A percentile compares a stretch with the other conserved stretches of the same genome.
phyloP scores from a whole-genome alignment of 805 yeast species.

The Dipodascus albidus region DNA sequence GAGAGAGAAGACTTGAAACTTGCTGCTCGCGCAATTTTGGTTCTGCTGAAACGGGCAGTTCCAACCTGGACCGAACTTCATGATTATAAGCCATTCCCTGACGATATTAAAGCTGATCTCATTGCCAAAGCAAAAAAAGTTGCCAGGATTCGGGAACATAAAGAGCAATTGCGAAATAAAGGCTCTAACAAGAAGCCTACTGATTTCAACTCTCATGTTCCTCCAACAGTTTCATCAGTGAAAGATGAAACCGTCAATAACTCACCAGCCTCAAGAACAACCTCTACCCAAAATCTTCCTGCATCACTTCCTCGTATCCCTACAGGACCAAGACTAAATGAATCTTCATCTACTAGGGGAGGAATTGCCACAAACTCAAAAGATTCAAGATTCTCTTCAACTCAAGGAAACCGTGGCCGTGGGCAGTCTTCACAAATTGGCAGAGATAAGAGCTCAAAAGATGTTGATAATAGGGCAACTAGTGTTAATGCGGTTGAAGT shows the following conservation, averaged over 20 bases:
- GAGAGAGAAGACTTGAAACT: slow-evolving; percentile 69
- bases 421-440: not conserved
- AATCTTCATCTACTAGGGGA: not conserved
- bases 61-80: slow-evolving; percentile 19
- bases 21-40: slow-evolving; percentile 38
- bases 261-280: not conserved
- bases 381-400: not conserved
- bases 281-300: not conserved
- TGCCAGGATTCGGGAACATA: slow-evolving; percentile 6
- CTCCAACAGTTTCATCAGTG: not conserved
- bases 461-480: not conserved
- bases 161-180: not conserved
- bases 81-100: slow-evolving; percentile 17
- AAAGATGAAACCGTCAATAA: not conserved
- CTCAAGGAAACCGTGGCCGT: not conserved
- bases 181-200: not conserved
- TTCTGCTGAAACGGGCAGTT: slow-evolving; percentile 17
- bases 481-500: not conserved
- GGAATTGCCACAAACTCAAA: not conserved
- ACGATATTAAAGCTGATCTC: slow-evolving; percentile 14
- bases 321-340: slow-evolving; percentile 1
- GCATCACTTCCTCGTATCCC: slow-evolving; percentile 3
- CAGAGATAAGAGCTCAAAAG: slow-evolving; percentile 2
- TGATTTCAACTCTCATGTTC: not conserved
- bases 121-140: slow-evolving; percentile 18